phyloP scores from a whole-genome alignment of 352 stramenopile species.

The Discostella stelligera region DNA sequence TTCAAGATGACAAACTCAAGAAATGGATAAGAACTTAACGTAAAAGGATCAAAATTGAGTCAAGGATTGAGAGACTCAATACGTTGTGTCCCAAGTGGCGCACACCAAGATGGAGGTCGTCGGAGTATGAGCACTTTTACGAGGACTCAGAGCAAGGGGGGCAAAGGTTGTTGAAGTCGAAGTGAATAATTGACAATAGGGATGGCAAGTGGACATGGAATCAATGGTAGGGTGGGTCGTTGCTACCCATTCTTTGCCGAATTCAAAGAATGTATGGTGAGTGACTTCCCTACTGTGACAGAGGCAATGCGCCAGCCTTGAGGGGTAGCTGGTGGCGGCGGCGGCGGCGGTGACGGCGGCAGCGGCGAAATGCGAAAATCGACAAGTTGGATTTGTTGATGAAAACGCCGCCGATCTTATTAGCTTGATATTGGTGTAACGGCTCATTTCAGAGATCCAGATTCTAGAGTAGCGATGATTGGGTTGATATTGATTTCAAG shows the following conservation, averaged over 20 bases:
- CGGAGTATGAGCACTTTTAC: background rate
- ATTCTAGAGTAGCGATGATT: background rate
- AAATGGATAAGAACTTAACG: no score
- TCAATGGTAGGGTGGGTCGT: slow-evolving; percentile 88
- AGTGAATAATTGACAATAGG: slow-evolving; percentile 6
- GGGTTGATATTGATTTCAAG: background rate
- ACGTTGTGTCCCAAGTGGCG: no score
- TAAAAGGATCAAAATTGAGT: no score
- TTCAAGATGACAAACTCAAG: no score
- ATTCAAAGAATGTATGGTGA: slow-evolving; percentile 91
- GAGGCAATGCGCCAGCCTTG: background rate
- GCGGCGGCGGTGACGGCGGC: no score
- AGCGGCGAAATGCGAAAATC: no score
- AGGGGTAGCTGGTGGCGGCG: no score
- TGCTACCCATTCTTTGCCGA: slow-evolving; percentile 94
- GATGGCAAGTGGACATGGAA: slow-evolving; percentile 93
- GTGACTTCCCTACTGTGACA: slow-evolving; percentile 45
- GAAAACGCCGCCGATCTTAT: no score
- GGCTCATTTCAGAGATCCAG: background rate
- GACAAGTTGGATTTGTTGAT: no score
- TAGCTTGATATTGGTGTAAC: background rate
- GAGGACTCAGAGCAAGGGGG: slow-evolving; percentile 31
- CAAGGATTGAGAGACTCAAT: no score
- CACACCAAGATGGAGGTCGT: slow-evolving; percentile 15
- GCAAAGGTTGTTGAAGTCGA: slow-evolving; percentile 5